Percentiles rank a stretch among this genome's conserved stretches.
phyloP scores from a whole-genome alignment of 2,329 filamentous ascomycete genomes.

The Penicillium decumbens region DNA sequence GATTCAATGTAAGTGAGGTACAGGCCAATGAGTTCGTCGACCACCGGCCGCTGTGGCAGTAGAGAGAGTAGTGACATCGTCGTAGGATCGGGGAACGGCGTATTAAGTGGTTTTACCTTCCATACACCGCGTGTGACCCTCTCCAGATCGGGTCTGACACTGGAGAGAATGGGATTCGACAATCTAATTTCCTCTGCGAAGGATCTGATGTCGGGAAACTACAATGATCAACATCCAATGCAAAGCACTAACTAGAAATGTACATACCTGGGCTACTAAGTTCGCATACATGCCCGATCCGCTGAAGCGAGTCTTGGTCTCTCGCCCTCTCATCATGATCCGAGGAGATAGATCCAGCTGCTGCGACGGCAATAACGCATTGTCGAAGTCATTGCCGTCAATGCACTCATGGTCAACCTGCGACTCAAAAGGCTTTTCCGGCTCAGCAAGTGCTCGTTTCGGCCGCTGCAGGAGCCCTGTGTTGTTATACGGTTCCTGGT shows the following conservation, averaged over 20 bases:
- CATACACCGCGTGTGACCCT: constrained; percentile 31
- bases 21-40: constrained; percentile 36
- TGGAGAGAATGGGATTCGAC: constrained; percentile 34
- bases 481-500: constrained; percentile 30
- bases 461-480: constrained; percentile 28
- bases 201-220: constrained; percentile 38
- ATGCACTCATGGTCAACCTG: constrained; percentile 10
- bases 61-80: constrained; percentile 29
- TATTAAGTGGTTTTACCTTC: constrained; percentile 29
- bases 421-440: constrained; percentile 1
- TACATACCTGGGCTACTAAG: constrained; percentile 37
- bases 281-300: constrained; percentile 40
- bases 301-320: constrained; percentile 41
- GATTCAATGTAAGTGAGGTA: constrained; percentile 42
- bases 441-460: constrained; percentile 13
- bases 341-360: constrained; percentile 32
- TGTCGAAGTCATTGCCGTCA: constrained; percentile 21
- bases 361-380: constrained; percentile 28
- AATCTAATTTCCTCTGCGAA: constrained; percentile 39
- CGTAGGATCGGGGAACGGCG: constrained; percentile 29
- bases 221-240: constrained; percentile 5
- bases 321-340: constrained; percentile 37
- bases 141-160: constrained; percentile 33
- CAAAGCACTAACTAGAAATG: not conserved
- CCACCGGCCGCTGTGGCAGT: constrained; percentile 33